Evolutionary conservation across 73 alveolate species (phyloP), one percentile per base, ranked within the genome.

Genomic region (Halteria grandinella): DNA sequence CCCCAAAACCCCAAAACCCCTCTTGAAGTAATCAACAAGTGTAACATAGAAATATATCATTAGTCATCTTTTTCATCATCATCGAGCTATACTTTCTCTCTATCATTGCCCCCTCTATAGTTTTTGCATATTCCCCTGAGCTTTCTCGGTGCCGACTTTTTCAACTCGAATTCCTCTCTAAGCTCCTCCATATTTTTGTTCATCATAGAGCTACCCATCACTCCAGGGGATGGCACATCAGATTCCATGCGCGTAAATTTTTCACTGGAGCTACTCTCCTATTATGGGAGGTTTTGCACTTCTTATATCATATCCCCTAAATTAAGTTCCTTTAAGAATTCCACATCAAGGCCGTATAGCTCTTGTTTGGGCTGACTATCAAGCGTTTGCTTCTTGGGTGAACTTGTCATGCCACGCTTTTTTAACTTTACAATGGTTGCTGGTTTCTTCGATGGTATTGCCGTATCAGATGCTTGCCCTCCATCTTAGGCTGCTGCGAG

Each of bases 301-400:
- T 62, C 78, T 36, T 62, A 39, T 6, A 62, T 60, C 7, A 39
- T 60, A 3, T 52, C 78, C 8, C 60, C 78, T 14, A 62, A 41
- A 11, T 52, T 60, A 1, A 75, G 47, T 37, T 59, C 87, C 45
- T 55, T 53, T 4, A 77, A n/a, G 66, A 77, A 64, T 28, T 77
- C 89, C 4, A 77, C 43, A 28, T 77, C 89, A 0, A 77, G 54
- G 29, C 89, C 89, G 44, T 77, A 77, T 0, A 77, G 54, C 28
- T 77, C 80, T 39, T 64, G 14, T 27, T 50, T 49, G 18, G 6
- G 25, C 12, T 27, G 32, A n/a, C n/a, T n/a, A n/a, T n/a, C n/a
- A n/a, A n/a, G n/a, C n/a, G n/a, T n/a, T n/a, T n/a, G n/a, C n/a
- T n/a, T n/a, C n/a, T n/a, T n/a, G n/a, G n/a, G n/a, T n/a, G n/a